Base-by-base conservation (phyloP, 495 filamentous ascomycete genomes). In the Neurospora discreta region DNA sequence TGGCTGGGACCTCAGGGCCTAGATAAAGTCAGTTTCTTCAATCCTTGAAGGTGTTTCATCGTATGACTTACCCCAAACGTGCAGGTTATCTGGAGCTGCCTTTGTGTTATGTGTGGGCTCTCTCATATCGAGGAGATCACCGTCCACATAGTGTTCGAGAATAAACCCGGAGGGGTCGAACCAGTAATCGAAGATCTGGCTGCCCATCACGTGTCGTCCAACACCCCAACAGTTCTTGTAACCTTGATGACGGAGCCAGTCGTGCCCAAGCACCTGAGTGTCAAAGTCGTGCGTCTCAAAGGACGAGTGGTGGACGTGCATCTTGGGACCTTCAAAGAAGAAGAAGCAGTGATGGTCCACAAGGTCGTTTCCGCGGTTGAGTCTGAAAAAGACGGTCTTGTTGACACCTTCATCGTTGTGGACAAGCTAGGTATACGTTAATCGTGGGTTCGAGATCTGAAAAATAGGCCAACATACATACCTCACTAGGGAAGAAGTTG, bases 221-320 rank as follows among this genome's bases (percentile, higher is more conserved):
- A 91, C 86, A 1, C 91, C 91, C 91, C 91, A 94, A 70, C 89
- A 89, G 72, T 86, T 87, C 71, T 85, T 82, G 76, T 91, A 91
- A 1, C 86, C 87, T 77, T 90, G 87, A 72, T 85, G 77, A 0
- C 83, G 82, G 9, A 94, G 83, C 88, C 89, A 92, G 69, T 91
- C 85, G 78, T 94, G 91, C 3, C 91, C 91, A 5, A 93, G 82
- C 41, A 89, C 82, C 81, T 93, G 91, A 0, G 89, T 87, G 74
- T 94, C 91, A 75, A 91, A 91, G 76, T 94, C 90, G 77, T 91
- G 87, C 8, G 92, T 90, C 78, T 94, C 91, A 71, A 90, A 94
- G 4, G 86, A 89, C 38, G 86, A 87, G 76, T 94, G 91, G 77
- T 93, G 91, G 3, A 93, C 88, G 76, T 90, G 88, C 18, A 81